Evolutionary conservation across 1,284 basidiomycete species (phyloP), one percentile per base, ranked within the genome.

Genomic region (Cryptococcus wingfieldii): DNA sequence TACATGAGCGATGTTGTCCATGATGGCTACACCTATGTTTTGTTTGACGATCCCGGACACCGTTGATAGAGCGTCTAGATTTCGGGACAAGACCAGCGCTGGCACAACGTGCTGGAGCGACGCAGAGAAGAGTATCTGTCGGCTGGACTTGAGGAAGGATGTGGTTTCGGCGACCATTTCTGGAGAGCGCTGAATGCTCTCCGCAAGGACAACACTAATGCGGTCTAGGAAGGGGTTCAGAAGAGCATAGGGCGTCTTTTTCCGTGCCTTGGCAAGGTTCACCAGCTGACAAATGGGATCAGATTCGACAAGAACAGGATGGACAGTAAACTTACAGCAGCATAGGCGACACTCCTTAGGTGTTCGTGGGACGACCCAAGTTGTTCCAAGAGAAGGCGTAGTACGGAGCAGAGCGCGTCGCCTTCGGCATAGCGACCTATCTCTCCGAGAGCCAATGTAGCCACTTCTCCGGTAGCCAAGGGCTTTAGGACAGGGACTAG

Each of bases 91-190:
- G 61, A 91, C 87, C 37, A 93, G 72, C 19, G 80, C 77, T 0
- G 92, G 91, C 2, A 93, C 78, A 1, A 85, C 88, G 55, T 83
- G 80, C 2, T 80, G 72, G 10, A 88, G 79, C 1, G 86, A 89
- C 18, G 83, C 79, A 2, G 81, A 79, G 52, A 95, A 79, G 69
- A 95, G 91, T 60, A 84, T 83, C 13, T 78, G 63, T 5, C 73
- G 59, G 3, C 60, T 68, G 51, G 66, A 64, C 6, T 68, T 68
- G 50, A 77, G 67, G 48, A 76, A 70, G 19, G 63, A 60, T 63
- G 72, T 71, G 9, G 69, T 69, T 48, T 74, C 70, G 5, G 63
- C 56, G 6, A 77, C 61, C 41, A 72, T 64, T 6, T 67, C 61
- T 0, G 87, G 87, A 28, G 86, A 82, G 2, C 80, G 80, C 44